A percentile compares a stretch with the other conserved stretches of the same genome.
Evolutionary conservation across 176 grass and related monocot genomes (phyloP).

Genomic region (Cymbopogon citratus): DNA sequence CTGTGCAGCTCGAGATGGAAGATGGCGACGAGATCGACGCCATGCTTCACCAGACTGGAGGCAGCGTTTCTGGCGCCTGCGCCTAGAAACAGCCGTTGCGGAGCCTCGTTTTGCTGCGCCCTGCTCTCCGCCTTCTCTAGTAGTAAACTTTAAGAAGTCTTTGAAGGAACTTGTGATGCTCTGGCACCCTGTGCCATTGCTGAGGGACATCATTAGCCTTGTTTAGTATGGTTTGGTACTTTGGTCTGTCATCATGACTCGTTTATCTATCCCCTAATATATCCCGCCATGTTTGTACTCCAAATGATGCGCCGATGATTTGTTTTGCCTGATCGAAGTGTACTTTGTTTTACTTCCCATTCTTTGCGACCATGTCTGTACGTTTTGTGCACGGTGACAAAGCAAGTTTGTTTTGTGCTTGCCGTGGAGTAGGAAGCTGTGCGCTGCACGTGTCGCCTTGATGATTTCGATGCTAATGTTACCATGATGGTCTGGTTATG

Average conservation of each 20-base stretch:
- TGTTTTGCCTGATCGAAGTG: slow-evolving; percentile 15
- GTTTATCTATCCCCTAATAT: slow-evolving; percentile 23
- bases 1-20: slow-evolving; percentile 82
- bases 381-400: neutral
- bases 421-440: neutral
- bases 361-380: neutral
- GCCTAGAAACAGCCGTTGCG: slow-evolving; percentile 11
- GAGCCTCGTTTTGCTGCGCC: neutral
- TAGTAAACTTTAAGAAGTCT: neutral
- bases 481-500: too few relatives aligned
- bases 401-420: neutral
- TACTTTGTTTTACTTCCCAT: neutral
- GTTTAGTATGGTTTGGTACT: slow-evolving; percentile 30
- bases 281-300: neutral
- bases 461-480: neutral
- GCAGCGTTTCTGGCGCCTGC: neutral
- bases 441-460: neutral
- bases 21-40: slow-evolving; percentile 83
- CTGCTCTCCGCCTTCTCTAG: neutral
- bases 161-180: slow-evolving; percentile 21
- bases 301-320: neutral
- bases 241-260: slow-evolving; percentile 7
- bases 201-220: slow-evolving; percentile 29
- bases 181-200: slow-evolving; percentile 21
- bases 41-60: slow-evolving; percentile 95